Evolutionary conservation across 441 rosid species (phyloP), one percentile per base, ranked within the genome.

Genomic region (Erodium chrysanthum): DNA sequence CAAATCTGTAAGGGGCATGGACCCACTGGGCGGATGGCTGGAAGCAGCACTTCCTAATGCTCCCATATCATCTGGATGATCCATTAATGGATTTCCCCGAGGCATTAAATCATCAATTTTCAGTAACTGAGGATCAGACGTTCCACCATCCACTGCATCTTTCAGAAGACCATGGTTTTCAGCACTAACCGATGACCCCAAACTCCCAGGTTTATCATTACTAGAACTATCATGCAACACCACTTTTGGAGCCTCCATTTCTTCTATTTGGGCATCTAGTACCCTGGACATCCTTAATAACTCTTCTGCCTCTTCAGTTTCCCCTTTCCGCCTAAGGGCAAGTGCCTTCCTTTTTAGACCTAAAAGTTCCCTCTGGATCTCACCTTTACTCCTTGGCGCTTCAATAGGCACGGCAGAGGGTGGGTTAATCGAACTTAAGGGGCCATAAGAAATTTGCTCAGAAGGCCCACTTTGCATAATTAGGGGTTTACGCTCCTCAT

Each of bases 341-440:
- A 86, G 88, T 12, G 86, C 90, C 74, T 84, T 86, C 72, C 92
- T 86, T 75, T 86, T 88, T 74, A 90, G 74, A 69, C 81, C 84
- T 71, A 84, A 61, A 48, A 83, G 89, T 66, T 88, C 89, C 79
- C 83, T 79, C 70, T 84, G 91, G 67, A 84, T 82, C 70, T 88
- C 85, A 25, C 79, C 85, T 77, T 84, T 88, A 12, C 72, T 84
- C 83, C 85, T 82, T 52, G 78, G 78, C 52, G 66, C 69, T 20
- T 65, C 70, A 65, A 44, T 59, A 61, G 77, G 70, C 73, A 67
- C 59, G 7, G 78, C 73, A 44, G 82, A 52, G 17, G 76, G 52
- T 48, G 66, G 69, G 25, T 8, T 22, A 40, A 17, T 40, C 9
- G 85, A 80, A 54, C 68, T 71, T 66, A 44, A 65, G 70, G 82